phyloP scores from a whole-genome alignment of 257 asterid species.

The Lycium barbarum region DNA sequence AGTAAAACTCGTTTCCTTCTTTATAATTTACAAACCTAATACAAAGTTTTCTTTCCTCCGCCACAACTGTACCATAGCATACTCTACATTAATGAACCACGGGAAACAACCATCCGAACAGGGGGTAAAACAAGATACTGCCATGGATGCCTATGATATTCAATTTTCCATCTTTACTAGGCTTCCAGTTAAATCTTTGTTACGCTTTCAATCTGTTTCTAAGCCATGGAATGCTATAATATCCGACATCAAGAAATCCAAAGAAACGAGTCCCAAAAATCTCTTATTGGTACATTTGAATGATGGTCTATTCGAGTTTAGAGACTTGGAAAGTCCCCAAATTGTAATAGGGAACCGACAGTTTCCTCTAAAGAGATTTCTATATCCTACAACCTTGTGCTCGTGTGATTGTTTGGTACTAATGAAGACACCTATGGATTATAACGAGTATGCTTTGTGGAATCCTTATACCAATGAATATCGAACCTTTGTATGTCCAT shows the following conservation, averaged over 20 bases:
- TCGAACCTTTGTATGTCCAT: not conserved
- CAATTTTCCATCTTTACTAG: not conserved
- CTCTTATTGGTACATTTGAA: not conserved
- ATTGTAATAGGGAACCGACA: not conserved
- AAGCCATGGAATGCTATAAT: not conserved
- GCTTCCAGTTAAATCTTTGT: not conserved
- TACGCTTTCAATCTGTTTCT: not conserved
- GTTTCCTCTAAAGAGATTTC: not conserved
- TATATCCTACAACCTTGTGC: not conserved
- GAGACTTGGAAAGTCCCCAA: not conserved
- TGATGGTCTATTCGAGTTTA: not conserved
- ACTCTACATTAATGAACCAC: no score
- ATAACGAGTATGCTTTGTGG: not conserved
- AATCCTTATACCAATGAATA: not conserved
- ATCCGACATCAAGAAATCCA: not conserved
- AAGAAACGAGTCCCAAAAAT: not conserved
- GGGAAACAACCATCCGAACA: no score
- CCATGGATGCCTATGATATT: not conserved
- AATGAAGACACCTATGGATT: no score
- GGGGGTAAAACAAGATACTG: no score
- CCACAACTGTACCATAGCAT: no score
- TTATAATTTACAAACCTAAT: no score
- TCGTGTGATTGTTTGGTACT: not conserved
- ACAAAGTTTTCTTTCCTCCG: no score
- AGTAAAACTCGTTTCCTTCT: no score